Percentiles rank a stretch among this genome's conserved stretches.
Conservation (phyloP, 163 green algal genomes). For the Dunaliella salina region DNA sequence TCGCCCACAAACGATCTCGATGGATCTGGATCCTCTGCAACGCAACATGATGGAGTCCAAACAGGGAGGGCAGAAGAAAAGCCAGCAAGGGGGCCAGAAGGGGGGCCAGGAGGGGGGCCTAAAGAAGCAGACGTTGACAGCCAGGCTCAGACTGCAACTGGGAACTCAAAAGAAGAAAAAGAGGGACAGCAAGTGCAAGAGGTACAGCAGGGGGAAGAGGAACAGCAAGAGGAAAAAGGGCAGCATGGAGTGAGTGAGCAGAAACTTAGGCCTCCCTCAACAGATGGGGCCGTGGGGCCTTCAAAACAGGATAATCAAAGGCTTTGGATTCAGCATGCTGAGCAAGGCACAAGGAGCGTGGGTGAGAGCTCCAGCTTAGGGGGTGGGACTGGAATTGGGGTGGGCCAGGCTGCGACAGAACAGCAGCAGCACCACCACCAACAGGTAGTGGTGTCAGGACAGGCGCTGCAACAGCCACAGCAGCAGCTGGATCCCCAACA, state of each 20-base stretch:
- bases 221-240: too few relatives aligned
- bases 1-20: not conserved
- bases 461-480: not conserved
- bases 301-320: not conserved
- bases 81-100: not conserved
- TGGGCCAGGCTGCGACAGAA: too few relatives aligned
- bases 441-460: not conserved
- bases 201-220: too few relatives aligned
- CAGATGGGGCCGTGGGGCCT: too few relatives aligned
- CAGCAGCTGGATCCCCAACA: not conserved
- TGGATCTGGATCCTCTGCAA: not conserved
- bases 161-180: too few relatives aligned
- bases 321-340: not conserved
- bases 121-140: too few relatives aligned
- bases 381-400: not conserved
- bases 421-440: not conserved
- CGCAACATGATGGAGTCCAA: not conserved
- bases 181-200: too few relatives aligned
- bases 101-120: not conserved
- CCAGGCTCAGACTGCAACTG: too few relatives aligned
- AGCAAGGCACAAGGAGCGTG: not conserved
- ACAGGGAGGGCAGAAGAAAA: not conserved
- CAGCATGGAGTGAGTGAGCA: too few relatives aligned
- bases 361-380: not conserved
- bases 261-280: too few relatives aligned